Base-by-base conservation (phyloP, 2,329 filamentous ascomycete species). In the Furcasterigmium sp. region DNA sequence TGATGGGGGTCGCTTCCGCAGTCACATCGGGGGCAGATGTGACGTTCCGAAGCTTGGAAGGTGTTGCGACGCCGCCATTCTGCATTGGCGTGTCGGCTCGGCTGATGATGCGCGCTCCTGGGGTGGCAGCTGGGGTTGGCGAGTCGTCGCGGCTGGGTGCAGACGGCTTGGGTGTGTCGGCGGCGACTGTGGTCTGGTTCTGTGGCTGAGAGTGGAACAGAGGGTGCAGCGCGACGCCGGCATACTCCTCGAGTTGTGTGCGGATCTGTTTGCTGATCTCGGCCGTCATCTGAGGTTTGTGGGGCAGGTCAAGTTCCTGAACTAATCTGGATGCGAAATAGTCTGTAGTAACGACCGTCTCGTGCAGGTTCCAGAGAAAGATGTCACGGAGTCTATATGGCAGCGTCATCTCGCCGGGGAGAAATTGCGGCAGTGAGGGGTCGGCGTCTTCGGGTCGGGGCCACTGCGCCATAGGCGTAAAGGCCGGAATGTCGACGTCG, bases 301-400 rank as follows among this genome's bases (percentile, higher is more conserved):
- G 84, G 4, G 91, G 91, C 34, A 98, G 78, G 60, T 98, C 93
- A 34, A 98, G 76, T 60, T 98, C 93, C 51, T 95, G 88, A 2
- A 95, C 91, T 52, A 97, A 81, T 2, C 78, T 82, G 54, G 86
- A 80, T n/a, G 93, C 93, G 60, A 97, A 98, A 58, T 95, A 87
- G 58, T 98, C 93, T 1, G 93, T 95, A 0, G 93, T 98, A 41
- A 91, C 87, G 46, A 96, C 72, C 0, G 88, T 87, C 68, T 98
- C 93, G 65, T 97, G 91, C 13, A 98, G 75, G 56, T 98, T 98
- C 93, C 93, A 98, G 41, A 96, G 69, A 56, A 98, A 97, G n/a
- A 87, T 85, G 56, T 98, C 93, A 56, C 94, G 90, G 45, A 98
- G 73, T 49, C 93, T 82, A 65, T 90, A 96, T 3, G 88, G 85